Conservation (phyloP, 176 grass and related monocot species). For the Eleusine indica region DNA sequence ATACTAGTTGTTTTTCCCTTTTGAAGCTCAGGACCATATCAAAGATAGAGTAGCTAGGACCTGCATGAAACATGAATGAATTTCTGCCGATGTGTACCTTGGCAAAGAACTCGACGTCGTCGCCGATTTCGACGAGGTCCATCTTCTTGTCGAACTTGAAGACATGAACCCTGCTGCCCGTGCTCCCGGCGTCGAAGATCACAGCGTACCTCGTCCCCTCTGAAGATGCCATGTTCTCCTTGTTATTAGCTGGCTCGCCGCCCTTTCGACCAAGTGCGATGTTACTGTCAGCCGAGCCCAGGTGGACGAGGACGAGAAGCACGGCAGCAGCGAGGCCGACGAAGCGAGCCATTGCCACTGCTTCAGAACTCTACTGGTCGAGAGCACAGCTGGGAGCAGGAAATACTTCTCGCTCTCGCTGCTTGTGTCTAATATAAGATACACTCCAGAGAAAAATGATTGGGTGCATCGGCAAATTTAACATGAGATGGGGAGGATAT, state of each 20-base stretch:
- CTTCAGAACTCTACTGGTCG: background rate
- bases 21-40: too few relatives aligned
- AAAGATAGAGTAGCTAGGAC: too few relatives aligned
- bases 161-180: constrained; percentile 43
- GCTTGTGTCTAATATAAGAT: too few relatives aligned
- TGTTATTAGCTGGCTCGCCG: background rate
- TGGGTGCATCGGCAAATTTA: too few relatives aligned
- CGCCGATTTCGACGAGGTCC: constrained; percentile 28
- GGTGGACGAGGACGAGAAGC: background rate
- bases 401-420: too few relatives aligned
- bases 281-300: background rate
- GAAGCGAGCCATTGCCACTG: background rate
- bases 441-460: too few relatives aligned
- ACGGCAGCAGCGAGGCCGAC: background rate
- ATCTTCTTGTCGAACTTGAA: constrained; percentile 34
- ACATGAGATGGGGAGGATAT: too few relatives aligned
- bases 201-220: constrained; percentile 16
- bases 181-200: constrained; percentile 47
- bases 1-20: too few relatives aligned
- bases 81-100: background rate
- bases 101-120: constrained; percentile 32
- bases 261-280: constrained; percentile 26
- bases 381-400: background rate
- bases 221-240: background rate
- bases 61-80: too few relatives aligned